phyloP scores from a whole-genome alignment of 208 protist species.

The Leptomonas seymouri region DNA sequence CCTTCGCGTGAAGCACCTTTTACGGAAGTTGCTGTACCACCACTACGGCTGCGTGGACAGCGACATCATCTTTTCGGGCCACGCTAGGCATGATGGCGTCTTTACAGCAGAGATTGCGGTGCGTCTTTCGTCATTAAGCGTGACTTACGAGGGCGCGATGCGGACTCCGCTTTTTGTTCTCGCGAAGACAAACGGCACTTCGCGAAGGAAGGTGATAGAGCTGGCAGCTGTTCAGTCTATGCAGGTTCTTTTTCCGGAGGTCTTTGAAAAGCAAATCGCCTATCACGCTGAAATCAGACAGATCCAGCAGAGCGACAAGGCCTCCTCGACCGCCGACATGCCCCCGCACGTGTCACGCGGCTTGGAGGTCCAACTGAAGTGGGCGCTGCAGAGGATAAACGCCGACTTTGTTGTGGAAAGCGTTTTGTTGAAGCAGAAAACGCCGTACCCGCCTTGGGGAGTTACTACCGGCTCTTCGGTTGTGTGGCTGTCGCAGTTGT shows the following conservation, averaged over 20 bases:
- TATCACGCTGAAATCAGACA: conserved; percentile 57
- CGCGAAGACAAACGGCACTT: conserved; percentile 30
- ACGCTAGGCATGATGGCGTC: neutral
- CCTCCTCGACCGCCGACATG: conserved; percentile 26
- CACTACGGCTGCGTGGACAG: conserved; percentile 56
- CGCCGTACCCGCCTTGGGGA: conserved; percentile 41
- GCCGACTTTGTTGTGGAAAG: conserved; percentile 39
- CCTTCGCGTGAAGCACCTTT: conserved; percentile 48
- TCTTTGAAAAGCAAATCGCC: conserved; percentile 67
- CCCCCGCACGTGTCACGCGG: conserved; percentile 47
- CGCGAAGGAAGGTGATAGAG: conserved; percentile 39
- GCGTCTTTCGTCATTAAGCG: conserved; percentile 1
- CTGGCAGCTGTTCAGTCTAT: conserved; percentile 51
- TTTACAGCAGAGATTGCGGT: conserved; percentile 19
- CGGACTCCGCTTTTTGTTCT: conserved; percentile 22
- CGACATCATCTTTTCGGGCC: conserved; percentile 33
- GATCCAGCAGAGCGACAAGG: conserved; percentile 42
- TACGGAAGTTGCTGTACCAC: conserved; percentile 59
- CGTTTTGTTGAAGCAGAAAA: conserved; percentile 33
- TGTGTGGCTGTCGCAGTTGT: conserved; percentile 33
- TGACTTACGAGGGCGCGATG: neutral
- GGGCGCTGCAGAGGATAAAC: conserved; percentile 41
- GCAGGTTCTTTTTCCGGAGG: conserved; percentile 53
- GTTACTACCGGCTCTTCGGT: conserved; percentile 19
- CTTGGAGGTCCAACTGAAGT: conserved; percentile 45